Percentiles rank a stretch among this genome's conserved stretches.
Conservation (phyloP, 768 basidiomycete species). For the Termitomyces sp. region DNA sequence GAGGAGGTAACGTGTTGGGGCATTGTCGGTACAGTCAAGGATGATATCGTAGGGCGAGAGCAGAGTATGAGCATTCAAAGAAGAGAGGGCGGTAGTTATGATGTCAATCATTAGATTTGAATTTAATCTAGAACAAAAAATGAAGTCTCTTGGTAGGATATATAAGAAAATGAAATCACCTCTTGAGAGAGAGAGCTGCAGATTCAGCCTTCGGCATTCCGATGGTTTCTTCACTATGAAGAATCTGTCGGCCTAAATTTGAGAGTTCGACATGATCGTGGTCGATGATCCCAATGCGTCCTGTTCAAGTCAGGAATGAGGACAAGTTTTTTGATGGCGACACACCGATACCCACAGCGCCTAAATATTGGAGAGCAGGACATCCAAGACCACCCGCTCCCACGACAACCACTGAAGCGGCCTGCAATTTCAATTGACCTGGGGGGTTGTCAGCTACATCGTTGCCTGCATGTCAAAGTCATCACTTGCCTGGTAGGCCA, state of each 20-base stretch:
- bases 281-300: slow-evolving; percentile 13
- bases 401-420: slow-evolving; percentile 69
- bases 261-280: slow-evolving; percentile 19
- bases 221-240: slow-evolving; percentile 74
- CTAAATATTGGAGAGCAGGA: slow-evolving; percentile 92
- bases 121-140: slow-evolving; percentile 57
- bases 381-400: slow-evolving; percentile 97
- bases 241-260: slow-evolving; percentile 62
- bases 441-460: slow-evolving; percentile 40
- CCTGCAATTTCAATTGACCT: slow-evolving; percentile 50
- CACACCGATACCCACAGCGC: slow-evolving; percentile 88
- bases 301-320: not conserved
- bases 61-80: slow-evolving; percentile 66
- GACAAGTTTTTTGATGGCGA: not conserved
- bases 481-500: slow-evolving; percentile 67
- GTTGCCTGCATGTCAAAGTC: not conserved
- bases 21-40: slow-evolving; percentile 51
- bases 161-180: slow-evolving; percentile 36
- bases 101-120: slow-evolving; percentile 60
- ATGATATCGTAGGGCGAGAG: slow-evolving; percentile 17
- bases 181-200: slow-evolving; percentile 64
- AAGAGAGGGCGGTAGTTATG: slow-evolving; percentile 47
- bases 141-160: not conserved
- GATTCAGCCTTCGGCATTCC: slow-evolving; percentile 82
- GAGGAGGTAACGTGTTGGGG: slow-evolving; percentile 87